These are phyloP conservation scores for Coemansia sp. DNA, from an alignment of 192 early-diverging fungal species.

Conservation along the genomic window DNA sequence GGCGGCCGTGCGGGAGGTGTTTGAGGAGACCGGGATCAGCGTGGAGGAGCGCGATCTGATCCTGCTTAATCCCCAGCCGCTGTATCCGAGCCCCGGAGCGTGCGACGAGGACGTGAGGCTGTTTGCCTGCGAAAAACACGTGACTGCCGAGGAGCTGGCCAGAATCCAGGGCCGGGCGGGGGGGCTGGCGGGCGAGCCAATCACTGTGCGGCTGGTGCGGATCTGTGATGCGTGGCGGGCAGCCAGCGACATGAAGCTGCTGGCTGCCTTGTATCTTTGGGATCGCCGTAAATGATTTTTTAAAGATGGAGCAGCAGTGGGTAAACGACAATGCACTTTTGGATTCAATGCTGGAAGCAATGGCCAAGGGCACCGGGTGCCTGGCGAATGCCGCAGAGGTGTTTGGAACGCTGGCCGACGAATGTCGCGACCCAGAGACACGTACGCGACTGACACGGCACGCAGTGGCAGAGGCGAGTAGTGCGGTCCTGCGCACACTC, in stretches of 20 bases:
- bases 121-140: slow-evolving; percentile 62
- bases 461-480: slow-evolving; percentile 7
- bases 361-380: neutral
- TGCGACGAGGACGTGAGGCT: slow-evolving; percentile 76
- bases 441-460: slow-evolving; percentile 12
- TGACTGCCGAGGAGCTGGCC: slow-evolving; percentile 55
- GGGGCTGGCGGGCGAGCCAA: slow-evolving; percentile 77
- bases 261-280: slow-evolving; percentile 64
- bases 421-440: slow-evolving; percentile 8
- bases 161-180: slow-evolving; percentile 60
- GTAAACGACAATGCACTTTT: neutral
- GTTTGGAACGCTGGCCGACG: slow-evolving; percentile 40
- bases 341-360: neutral
- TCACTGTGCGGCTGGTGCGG: slow-evolving; percentile 64
- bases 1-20: slow-evolving; percentile 70
- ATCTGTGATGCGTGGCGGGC: slow-evolving; percentile 62
- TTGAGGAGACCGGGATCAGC: slow-evolving; percentile 77
- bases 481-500: slow-evolving; percentile 12
- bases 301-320: no score
- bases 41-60: slow-evolving; percentile 61
- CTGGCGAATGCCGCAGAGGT: slow-evolving; percentile 21
- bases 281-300: slow-evolving; percentile 1
- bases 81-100: slow-evolving; percentile 76
- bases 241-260: slow-evolving; percentile 70
- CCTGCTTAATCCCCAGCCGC: slow-evolving; percentile 59